phyloP scores from a whole-genome alignment of 2,329 filamentous ascomycete species.

The Aureobasidium sp. region DNA sequence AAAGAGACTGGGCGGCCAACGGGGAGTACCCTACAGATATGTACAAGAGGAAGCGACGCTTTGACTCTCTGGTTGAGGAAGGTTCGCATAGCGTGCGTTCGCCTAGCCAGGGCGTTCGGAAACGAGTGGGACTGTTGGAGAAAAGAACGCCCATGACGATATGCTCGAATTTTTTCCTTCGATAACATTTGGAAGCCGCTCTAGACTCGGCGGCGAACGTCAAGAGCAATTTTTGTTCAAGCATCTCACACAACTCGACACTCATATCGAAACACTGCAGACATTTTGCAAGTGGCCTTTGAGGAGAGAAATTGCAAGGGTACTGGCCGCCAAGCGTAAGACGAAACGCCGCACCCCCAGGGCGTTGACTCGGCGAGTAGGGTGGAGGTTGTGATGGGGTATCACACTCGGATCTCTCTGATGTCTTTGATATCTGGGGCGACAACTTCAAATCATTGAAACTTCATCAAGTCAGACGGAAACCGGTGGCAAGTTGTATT shows the following conservation, averaged over 20 bases:
- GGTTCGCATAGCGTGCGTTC: conserved; percentile 12
- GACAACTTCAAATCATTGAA: background rate
- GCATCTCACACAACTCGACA: background rate
- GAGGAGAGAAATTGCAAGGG: background rate
- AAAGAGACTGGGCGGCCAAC: background rate
- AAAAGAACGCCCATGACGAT: conserved; percentile 5
- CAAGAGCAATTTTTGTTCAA: background rate
- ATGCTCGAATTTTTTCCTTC: background rate
- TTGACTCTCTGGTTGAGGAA: background rate
- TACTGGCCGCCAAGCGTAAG: conserved; percentile 2
- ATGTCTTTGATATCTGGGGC: background rate
- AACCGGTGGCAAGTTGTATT: background rate
- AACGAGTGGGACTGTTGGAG: conserved; percentile 5
- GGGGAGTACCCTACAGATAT: conserved; percentile 2
- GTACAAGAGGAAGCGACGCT: conserved; percentile 1
- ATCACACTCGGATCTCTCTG: conserved; percentile 1
- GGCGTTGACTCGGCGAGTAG: background rate
- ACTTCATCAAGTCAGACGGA: background rate
- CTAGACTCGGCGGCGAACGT: background rate
- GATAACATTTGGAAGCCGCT: background rate
- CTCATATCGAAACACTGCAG: background rate
- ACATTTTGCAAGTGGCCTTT: background rate
- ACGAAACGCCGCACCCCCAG: conserved; percentile 1
- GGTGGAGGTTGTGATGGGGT: background rate
- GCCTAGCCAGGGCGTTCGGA: background rate